phyloP scores from a whole-genome alignment of 306 rosid species.

The Cicer chorassanicum region DNA sequence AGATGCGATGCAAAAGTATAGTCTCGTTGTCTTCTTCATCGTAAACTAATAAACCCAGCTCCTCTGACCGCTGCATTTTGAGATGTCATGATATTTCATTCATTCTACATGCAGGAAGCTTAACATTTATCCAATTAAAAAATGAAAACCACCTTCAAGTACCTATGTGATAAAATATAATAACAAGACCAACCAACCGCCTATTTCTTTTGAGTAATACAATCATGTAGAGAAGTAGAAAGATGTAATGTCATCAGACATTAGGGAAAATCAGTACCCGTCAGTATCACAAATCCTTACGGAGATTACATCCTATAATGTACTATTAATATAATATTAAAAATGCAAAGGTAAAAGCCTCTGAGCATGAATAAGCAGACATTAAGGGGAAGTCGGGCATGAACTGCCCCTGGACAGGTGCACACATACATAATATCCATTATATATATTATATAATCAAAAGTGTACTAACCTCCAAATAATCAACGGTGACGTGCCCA shows the following conservation, averaged over 20 bases:
- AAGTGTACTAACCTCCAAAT: constrained; percentile 71
- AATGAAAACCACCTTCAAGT: constrained; percentile 23
- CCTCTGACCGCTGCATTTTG: constrained; percentile 78
- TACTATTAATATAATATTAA: not conserved
- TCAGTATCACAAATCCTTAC: constrained; percentile 12
- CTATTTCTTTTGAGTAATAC: constrained; percentile 8
- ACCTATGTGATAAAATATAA: not conserved
- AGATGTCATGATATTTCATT: constrained; percentile 31
- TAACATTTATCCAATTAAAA: not conserved
- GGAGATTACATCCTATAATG: not conserved
- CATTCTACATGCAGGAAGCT: constrained; percentile 30
- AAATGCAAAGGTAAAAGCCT: constrained; percentile 13
- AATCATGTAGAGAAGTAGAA: constrained; percentile 4
- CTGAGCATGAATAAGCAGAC: constrained; percentile 28
- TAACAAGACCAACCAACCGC: constrained; percentile 5
- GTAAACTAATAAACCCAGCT: constrained; percentile 76
- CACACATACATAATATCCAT: not conserved
- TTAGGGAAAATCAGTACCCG: not conserved
- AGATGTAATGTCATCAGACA: constrained; percentile 24
- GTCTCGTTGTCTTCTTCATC: constrained; percentile 90
- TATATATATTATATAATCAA: not conserved
- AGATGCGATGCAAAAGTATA: constrained; percentile 80
- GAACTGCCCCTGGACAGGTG: not conserved
- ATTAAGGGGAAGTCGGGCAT: constrained; percentile 28
- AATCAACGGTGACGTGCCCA: constrained; percentile 89